Evolutionary conservation across 148 eudicot genomes (phyloP).

Genomic region (Spergularia marina): DNA sequence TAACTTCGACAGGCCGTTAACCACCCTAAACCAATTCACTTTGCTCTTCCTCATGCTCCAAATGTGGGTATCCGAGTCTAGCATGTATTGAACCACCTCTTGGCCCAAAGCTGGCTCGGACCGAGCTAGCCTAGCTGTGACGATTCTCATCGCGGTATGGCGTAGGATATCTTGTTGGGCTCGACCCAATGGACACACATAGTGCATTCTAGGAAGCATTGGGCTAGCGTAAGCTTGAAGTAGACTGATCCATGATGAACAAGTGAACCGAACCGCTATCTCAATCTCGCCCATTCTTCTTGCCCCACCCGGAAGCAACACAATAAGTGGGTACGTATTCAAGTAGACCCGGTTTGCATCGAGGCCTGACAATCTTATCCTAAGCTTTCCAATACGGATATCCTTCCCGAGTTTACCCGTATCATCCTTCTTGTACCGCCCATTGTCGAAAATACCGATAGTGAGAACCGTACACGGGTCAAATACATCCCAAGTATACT

Average conservation of each 20-base stretch:
- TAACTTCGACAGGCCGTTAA: constrained; percentile 58
- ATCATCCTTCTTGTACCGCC: constrained; percentile 53
- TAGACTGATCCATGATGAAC: constrained; percentile 77
- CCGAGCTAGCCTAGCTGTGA: constrained; percentile 58
- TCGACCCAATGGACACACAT: constrained; percentile 65
- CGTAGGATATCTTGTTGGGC: constrained; percentile 78
- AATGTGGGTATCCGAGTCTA: constrained; percentile 74
- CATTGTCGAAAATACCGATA: constrained; percentile 79
- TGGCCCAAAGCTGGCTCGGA: constrained; percentile 79
- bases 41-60: constrained; percentile 93
- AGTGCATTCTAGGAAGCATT: constrained; percentile 87
- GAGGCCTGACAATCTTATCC: constrained; percentile 65
- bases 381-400: constrained; percentile 64
- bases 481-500: constrained; percentile 82
- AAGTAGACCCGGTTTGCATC: constrained; percentile 61
- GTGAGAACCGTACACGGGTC: constrained; percentile 89
- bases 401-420: constrained; percentile 48
- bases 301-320: constrained; percentile 64
- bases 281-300: constrained; percentile 82
- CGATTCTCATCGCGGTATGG: constrained; percentile 74
- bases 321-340: constrained; percentile 58
- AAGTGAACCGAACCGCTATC: constrained; percentile 65
- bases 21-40: constrained; percentile 79
- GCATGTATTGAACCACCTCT: constrained; percentile 83
- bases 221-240: constrained; percentile 72